These are phyloP conservation scores for Russula sp. DNA, from an alignment of 768 basidiomycete species.

Conservation along the genomic window DNA sequence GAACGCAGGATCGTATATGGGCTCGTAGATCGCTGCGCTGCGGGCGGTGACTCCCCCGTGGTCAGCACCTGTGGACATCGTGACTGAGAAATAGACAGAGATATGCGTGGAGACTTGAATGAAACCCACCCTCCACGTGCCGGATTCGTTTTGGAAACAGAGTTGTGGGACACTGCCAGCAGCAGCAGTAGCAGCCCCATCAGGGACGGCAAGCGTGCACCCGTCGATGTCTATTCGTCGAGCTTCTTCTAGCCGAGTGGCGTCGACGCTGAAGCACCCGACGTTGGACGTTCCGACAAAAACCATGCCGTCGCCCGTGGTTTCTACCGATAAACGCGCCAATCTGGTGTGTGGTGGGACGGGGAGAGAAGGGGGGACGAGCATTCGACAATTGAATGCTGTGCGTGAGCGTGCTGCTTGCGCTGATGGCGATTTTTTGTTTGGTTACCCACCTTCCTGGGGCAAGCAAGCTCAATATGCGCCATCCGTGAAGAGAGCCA, in stretches of 20 bases:
- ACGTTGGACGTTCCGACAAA: constrained; percentile 29
- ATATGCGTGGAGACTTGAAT: background rate
- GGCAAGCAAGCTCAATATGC: constrained; percentile 48
- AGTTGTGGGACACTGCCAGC: background rate
- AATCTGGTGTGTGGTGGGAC: constrained; percentile 29
- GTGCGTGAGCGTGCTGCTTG: too few relatives aligned
- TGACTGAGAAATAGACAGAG: background rate
- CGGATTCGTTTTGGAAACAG: constrained; percentile 1
- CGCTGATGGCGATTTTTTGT: too few relatives aligned
- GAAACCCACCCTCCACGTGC: constrained; percentile 9
- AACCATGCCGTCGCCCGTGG: background rate
- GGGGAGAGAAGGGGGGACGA: too few relatives aligned
- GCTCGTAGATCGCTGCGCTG: constrained; percentile 14
- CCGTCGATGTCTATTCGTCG: constrained; percentile 18
- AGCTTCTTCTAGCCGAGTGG: background rate
- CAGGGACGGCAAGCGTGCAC: background rate
- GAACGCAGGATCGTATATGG: constrained; percentile 62
- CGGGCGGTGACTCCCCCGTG: background rate
- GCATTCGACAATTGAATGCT: too few relatives aligned
- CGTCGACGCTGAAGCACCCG: constrained; percentile 21
- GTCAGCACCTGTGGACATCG: background rate
- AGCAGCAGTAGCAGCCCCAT: background rate
- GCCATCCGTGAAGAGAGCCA: constrained; percentile 67
- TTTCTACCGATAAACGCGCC: constrained; percentile 34
- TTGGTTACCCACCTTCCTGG: constrained; percentile 57